Evolutionary conservation across 352 stramenopile species (phyloP).

Genomic region (Phytophthora brassicae): DNA sequence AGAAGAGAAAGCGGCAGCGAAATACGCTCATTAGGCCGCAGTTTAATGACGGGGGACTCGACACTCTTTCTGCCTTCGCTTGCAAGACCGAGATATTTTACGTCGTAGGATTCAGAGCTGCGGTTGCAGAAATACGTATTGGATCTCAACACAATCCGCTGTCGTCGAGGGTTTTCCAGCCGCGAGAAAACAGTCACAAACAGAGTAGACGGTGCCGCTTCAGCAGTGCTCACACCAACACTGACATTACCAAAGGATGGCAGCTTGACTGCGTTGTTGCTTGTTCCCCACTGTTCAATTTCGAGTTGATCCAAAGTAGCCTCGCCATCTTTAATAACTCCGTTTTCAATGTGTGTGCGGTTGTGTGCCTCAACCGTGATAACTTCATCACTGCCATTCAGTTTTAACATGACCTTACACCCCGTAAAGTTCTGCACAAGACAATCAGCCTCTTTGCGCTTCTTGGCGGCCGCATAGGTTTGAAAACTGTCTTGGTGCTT

Average conservation of each 20-base stretch:
- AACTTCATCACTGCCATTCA: conserved; percentile 49
- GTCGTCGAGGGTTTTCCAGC: conserved; percentile 63
- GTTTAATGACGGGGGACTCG: conserved; percentile 59
- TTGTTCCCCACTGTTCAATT: conserved; percentile 65
- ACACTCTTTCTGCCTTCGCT: conserved; percentile 46
- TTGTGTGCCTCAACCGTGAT: conserved; percentile 52
- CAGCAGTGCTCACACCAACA: conserved; percentile 47
- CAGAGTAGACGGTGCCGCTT: conserved; percentile 41
- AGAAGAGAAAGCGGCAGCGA: conserved; percentile 64
- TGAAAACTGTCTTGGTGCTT: conserved; percentile 70
- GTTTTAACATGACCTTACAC: conserved; percentile 49
- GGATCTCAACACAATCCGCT: conserved; percentile 74
- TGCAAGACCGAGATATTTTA: conserved; percentile 73
- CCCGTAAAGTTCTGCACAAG: conserved; percentile 77
- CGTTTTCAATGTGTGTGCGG: conserved; percentile 46
- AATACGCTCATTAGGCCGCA: conserved; percentile 67
- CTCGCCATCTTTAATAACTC: conserved; percentile 40
- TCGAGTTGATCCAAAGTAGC: conserved; percentile 47
- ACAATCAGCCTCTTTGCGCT: conserved; percentile 47
- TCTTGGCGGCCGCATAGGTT: conserved; percentile 37
- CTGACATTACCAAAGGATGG: conserved; percentile 67
- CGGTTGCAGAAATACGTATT: conserved; percentile 85
- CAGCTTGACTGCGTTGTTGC: conserved; percentile 38
- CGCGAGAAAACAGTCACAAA: conserved; percentile 72
- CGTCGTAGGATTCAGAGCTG: conserved; percentile 68